Evolutionary conservation across 2,329 filamentous ascomycete species (phyloP).

Genomic region (Microcyclospora pomicola): DNA sequence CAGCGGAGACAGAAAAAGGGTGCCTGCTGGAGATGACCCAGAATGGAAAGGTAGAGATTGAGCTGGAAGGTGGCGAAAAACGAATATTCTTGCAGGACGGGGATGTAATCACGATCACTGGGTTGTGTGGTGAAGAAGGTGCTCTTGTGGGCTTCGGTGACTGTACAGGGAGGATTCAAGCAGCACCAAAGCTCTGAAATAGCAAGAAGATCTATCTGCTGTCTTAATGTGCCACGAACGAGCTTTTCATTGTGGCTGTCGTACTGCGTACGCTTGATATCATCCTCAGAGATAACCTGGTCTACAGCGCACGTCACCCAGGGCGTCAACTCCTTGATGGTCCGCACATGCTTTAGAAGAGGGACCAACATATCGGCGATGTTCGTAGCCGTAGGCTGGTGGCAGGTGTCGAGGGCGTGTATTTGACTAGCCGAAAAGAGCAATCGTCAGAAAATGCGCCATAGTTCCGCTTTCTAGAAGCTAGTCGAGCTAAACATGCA

Average conservation of each 20-base stretch:
- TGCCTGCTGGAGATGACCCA: slow-evolving; percentile 60
- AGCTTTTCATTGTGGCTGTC: slow-evolving; percentile 18
- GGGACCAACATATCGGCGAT: slow-evolving; percentile 21
- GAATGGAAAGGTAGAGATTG: slow-evolving; percentile 51
- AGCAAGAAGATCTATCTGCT: no score
- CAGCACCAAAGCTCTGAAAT: slow-evolving; percentile 13
- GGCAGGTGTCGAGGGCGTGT: slow-evolving; percentile 19
- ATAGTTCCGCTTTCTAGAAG: no score
- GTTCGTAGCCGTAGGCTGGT: slow-evolving; percentile 19
- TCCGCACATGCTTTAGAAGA: slow-evolving; percentile 10
- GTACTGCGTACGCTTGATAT: slow-evolving; percentile 21
- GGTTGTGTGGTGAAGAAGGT: slow-evolving; percentile 51
- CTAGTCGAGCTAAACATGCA: no score
- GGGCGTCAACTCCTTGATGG: slow-evolving; percentile 13
- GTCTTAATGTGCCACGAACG: slow-evolving; percentile 8
- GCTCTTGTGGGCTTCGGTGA: slow-evolving; percentile 65
- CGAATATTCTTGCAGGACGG: slow-evolving; percentile 62
- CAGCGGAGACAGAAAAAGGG: slow-evolving; percentile 43
- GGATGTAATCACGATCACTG: slow-evolving; percentile 53
- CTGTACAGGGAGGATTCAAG: slow-evolving; percentile 49
- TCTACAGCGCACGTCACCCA: slow-evolving; percentile 6
- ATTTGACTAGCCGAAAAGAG: no score
- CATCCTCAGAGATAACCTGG: slow-evolving; percentile 16
- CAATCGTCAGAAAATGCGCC: no score
- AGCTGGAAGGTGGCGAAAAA: slow-evolving; percentile 50